A percentile compares a stretch with the other conserved stretches of the same genome.
Evolutionary conservation across 352 stramenopile species (phyloP).

Genomic region (Phytophthora idaei): DNA sequence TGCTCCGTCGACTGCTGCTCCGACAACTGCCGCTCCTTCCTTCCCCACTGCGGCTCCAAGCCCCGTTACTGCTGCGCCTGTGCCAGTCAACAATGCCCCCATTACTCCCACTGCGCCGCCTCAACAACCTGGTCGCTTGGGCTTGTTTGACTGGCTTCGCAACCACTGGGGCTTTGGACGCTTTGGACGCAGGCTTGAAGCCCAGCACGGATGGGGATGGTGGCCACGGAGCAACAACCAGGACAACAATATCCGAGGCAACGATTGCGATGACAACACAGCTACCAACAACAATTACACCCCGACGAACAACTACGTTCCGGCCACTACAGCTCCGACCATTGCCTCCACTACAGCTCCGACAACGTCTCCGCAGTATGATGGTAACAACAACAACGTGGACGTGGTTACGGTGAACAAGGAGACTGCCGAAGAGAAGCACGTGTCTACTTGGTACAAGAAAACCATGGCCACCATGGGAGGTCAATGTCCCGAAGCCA

Average conservation of each 20-base stretch:
- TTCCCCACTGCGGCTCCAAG: neutral
- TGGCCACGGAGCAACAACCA: slow-evolving; percentile 7
- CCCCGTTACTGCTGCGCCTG: slow-evolving; percentile 8
- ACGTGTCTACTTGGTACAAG: slow-evolving; percentile 49
- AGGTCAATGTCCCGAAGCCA: slow-evolving; percentile 35
- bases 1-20: slow-evolving; percentile 5
- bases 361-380: slow-evolving; percentile 17
- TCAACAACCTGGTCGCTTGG: slow-evolving; percentile 10
- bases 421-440: slow-evolving; percentile 25
- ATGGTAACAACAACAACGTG: slow-evolving; percentile 33
- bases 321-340: neutral
- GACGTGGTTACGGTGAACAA: slow-evolving; percentile 42
- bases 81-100: slow-evolving; percentile 2
- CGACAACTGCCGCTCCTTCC: neutral
- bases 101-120: slow-evolving; percentile 1
- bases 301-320: neutral
- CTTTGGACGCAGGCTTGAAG: slow-evolving; percentile 20
- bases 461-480: slow-evolving; percentile 39
- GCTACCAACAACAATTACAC: neutral
- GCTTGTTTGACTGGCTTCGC: slow-evolving; percentile 16
- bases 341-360: slow-evolving; percentile 4
- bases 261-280: neutral
- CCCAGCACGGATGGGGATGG: slow-evolving; percentile 14
- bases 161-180: slow-evolving; percentile 22
- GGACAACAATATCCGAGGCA: slow-evolving; percentile 11